phyloP scores from a whole-genome alignment of 441 rosid species.

The Oxalis stricta region DNA sequence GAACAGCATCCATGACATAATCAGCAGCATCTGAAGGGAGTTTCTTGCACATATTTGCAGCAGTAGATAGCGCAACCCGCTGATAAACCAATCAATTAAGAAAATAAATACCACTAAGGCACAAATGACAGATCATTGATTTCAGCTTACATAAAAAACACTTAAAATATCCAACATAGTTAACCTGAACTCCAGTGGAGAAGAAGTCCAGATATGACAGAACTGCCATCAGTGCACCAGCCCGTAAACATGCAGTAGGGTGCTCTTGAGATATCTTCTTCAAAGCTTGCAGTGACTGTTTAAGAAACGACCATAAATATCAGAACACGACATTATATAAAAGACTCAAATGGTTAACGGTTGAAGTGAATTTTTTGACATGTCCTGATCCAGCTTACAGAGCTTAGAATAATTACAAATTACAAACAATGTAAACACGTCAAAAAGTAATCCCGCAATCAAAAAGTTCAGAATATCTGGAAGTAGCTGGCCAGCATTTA shows the following conservation, averaged over 20 bases:
- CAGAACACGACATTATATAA: background rate
- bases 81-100: constrained; percentile 15
- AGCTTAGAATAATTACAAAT: too few species aligned
- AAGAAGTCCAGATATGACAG: constrained; percentile 97
- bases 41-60: constrained; percentile 99
- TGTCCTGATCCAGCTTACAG: too few species aligned
- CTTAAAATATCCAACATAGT: background rate
- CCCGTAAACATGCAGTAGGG: constrained; percentile 96
- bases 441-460: too few species aligned
- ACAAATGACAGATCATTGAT: background rate
- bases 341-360: background rate
- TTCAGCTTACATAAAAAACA: background rate
- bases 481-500: too few species aligned
- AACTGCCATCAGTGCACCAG: constrained; percentile 99
- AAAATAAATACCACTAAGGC: constrained; percentile 1
- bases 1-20: constrained; percentile 99
- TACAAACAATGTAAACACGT: too few species aligned
- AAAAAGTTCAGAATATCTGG: too few species aligned
- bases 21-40: constrained; percentile 99
- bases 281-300: constrained; percentile 92
- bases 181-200: constrained; percentile 97
- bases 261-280: constrained; percentile 99
- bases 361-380: too few species aligned
- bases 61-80: constrained; percentile 97
- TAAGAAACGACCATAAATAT: constrained; percentile 10